Conservation (phyloP, 2,329 filamentous ascomycete species). For the Scleromitrula shiraiana region DNA sequence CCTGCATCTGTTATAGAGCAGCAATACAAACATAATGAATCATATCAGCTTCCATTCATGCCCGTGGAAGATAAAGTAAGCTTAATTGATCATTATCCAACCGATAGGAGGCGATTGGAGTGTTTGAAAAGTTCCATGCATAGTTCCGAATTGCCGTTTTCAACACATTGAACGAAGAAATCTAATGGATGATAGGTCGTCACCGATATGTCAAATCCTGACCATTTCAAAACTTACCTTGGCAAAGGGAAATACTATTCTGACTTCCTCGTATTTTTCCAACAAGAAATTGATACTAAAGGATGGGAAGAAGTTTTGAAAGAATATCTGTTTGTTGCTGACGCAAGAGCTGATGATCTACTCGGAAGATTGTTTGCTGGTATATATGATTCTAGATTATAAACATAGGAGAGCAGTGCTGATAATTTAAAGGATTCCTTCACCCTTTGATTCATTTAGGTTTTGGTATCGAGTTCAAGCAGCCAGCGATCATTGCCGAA, state of each 20-base stretch:
- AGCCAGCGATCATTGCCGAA: slow-evolving; percentile 74
- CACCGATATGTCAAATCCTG: slow-evolving; percentile 40
- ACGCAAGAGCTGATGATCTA: slow-evolving; percentile 59
- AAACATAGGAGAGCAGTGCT: not conserved
- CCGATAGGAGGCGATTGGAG: not conserved
- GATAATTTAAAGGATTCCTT: slow-evolving; percentile 46
- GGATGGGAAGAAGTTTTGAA: slow-evolving; percentile 55
- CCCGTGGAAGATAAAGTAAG: slow-evolving; percentile 34
- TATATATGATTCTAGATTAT: slow-evolving; percentile 24
- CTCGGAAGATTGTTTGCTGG: slow-evolving; percentile 60
- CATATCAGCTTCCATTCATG: slow-evolving; percentile 54
- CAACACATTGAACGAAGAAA: not conserved
- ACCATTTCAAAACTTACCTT: slow-evolving; percentile 48
- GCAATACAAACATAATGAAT: slow-evolving; percentile 56
- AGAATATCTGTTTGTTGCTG: slow-evolving; percentile 61
- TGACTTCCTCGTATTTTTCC: slow-evolving; percentile 71
- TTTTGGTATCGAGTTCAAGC: slow-evolving; percentile 74
- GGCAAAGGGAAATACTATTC: slow-evolving; percentile 59
- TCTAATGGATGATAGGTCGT: slow-evolving; percentile 27
- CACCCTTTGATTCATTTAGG: slow-evolving; percentile 82
- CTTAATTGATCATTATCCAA: not conserved
- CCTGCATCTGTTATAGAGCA: slow-evolving; percentile 48
- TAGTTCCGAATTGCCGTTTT: not conserved
- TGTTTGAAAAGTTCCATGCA: not conserved
- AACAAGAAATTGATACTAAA: slow-evolving; percentile 57